These are phyloP conservation scores for Aspergillus piperis DNA, from an alignment of 2,329 filamentous ascomycete genomes.

Conservation along the genomic window DNA sequence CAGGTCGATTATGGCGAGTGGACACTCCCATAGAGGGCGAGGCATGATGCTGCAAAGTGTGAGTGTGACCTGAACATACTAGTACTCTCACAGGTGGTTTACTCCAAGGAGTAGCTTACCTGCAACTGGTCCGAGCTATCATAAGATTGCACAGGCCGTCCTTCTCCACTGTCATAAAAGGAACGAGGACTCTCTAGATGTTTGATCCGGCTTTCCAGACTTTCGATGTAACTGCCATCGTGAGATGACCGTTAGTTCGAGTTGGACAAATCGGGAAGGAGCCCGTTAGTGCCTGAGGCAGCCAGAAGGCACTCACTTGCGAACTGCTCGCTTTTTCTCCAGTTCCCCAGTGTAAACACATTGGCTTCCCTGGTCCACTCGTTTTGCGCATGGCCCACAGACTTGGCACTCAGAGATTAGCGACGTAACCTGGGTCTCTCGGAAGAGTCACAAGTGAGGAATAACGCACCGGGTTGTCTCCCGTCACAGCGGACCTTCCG, in stretches of 20 bases:
- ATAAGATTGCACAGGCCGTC: neutral
- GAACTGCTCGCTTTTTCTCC: slow-evolving; percentile 31
- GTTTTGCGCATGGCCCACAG: slow-evolving; percentile 33
- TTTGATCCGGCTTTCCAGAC: slow-evolving; percentile 30
- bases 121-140: slow-evolving; percentile 10
- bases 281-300: neutral
- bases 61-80: neutral
- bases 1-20: neutral
- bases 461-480: slow-evolving; percentile 19
- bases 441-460: neutral
- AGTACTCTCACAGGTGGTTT: neutral
- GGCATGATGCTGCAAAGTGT: slow-evolving; percentile 2
- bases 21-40: neutral
- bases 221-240: slow-evolving; percentile 30
- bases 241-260: neutral
- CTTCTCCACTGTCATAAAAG: neutral
- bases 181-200: slow-evolving; percentile 23
- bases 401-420: slow-evolving; percentile 20
- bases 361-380: slow-evolving; percentile 16
- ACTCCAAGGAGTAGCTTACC: slow-evolving; percentile 8
- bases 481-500: slow-evolving; percentile 25
- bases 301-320: slow-evolving; percentile 17
- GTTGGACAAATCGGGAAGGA: neutral
- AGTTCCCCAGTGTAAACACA: slow-evolving; percentile 33
- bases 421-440: neutral